Evolutionary conservation across 345 rosid genomes (phyloP).

Genomic region (Gossypium longicalyx): DNA sequence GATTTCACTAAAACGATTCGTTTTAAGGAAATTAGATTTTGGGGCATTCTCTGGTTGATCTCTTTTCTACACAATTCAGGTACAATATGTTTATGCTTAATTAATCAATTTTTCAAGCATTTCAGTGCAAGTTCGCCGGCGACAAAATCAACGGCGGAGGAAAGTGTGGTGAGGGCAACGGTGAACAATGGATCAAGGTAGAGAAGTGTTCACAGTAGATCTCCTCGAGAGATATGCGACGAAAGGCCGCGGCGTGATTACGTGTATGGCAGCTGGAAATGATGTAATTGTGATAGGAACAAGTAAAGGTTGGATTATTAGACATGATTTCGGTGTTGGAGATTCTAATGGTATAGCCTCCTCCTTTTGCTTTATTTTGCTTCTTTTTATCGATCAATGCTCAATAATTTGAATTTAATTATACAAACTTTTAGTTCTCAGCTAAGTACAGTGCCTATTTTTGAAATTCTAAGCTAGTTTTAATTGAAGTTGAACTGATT

Average conservation of each 20-base stretch:
- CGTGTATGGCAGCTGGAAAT: slow-evolving; percentile 96
- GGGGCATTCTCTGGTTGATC: neutral
- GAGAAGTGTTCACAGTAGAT: slow-evolving; percentile 85
- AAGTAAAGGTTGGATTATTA: slow-evolving; percentile 88
- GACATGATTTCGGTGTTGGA: slow-evolving; percentile 87
- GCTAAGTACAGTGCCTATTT: neutral
- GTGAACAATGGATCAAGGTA: slow-evolving; percentile 56
- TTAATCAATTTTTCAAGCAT: neutral
- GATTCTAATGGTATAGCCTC: slow-evolving; percentile 71
- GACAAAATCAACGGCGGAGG: neutral
- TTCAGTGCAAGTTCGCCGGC: neutral
- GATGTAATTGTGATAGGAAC: slow-evolving; percentile 92
- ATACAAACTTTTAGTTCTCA: neutral
- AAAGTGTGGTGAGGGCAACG: neutral
- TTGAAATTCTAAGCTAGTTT: neutral
- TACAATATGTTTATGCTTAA: neutral
- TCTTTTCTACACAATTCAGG: neutral
- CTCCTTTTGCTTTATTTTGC: neutral
- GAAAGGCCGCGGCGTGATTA: slow-evolving; percentile 78
- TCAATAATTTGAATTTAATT: neutral
- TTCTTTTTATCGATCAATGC: neutral
- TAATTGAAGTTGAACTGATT: no score
- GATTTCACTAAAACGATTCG: neutral
- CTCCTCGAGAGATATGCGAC: slow-evolving; percentile 87
- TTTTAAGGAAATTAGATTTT: neutral